Conservation (phyloP, 2,329 filamentous ascomycete genomes). For the Fusarium praegraminearum region DNA sequence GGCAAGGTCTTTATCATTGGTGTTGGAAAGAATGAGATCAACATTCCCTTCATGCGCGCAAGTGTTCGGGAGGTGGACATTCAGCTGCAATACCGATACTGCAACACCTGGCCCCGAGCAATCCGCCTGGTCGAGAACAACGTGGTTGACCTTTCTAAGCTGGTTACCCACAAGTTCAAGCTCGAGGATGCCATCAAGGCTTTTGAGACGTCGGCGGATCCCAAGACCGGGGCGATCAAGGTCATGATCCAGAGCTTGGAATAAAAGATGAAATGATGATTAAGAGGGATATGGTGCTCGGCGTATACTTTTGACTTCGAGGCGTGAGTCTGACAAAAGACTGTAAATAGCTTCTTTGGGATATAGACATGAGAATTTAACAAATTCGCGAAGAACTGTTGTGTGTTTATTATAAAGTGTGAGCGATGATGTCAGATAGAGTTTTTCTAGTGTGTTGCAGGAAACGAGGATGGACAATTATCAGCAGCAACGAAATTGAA, state of each 20-base stretch:
- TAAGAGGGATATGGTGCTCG: constrained; percentile 40
- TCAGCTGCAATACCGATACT: constrained; percentile 96
- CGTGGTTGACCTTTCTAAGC: constrained; percentile 80
- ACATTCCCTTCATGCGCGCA: constrained; percentile 93
- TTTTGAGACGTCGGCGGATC: constrained; percentile 88
- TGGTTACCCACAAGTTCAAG: constrained; percentile 89
- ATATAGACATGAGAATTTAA: constrained; percentile 42
- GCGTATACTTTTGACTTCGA: constrained; percentile 43
- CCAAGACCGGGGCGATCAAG: constrained; percentile 96
- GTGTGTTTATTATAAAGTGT: not conserved
- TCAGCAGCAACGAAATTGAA: not conserved
- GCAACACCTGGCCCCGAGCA: constrained; percentile 94
- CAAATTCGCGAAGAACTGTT: constrained; percentile 5
- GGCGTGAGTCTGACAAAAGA: constrained; percentile 35
- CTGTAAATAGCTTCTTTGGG: constrained; percentile 28
- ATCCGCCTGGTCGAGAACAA: constrained; percentile 89
- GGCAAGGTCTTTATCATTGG: constrained; percentile 98
- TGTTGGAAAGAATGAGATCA: constrained; percentile 95
- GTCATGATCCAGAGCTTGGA: constrained; percentile 87
- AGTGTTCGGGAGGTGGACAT: constrained; percentile 93
- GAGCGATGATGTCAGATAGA: not conserved
- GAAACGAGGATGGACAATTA: not conserved
- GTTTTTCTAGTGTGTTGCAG: not conserved
- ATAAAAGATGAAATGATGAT: constrained; percentile 47
- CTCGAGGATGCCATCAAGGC: constrained; percentile 90